Conservation (phyloP, 495 filamentous ascomycete genomes). For the Parachaetomium inaequale region DNA sequence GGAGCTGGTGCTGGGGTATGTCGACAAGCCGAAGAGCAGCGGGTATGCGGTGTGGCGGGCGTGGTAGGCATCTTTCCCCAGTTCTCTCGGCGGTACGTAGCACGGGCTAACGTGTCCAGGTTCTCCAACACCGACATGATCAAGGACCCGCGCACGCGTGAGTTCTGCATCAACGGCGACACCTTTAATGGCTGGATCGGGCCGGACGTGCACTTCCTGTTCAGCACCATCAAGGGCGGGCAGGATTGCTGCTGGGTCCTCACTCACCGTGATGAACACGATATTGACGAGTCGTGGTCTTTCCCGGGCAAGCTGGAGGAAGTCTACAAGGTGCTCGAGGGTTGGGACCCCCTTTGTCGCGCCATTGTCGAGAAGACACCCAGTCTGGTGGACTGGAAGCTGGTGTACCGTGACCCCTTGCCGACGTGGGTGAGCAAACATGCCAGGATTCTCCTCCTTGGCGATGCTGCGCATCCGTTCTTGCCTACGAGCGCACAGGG, state of each 20-base stretch:
- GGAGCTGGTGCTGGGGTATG: slow-evolving; percentile 56
- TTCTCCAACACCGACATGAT: slow-evolving; percentile 60
- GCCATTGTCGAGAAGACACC: slow-evolving; percentile 60
- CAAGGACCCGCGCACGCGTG: slow-evolving; percentile 51
- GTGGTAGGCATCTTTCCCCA: slow-evolving; percentile 34
- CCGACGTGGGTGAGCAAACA: slow-evolving; percentile 59
- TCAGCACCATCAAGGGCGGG: slow-evolving; percentile 56
- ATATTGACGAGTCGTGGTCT: slow-evolving; percentile 60
- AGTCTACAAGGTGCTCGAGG: slow-evolving; percentile 55
- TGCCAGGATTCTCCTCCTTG: slow-evolving; percentile 54
- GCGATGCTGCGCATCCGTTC: slow-evolving; percentile 64
- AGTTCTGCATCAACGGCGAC: slow-evolving; percentile 60
- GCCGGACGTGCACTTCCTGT: slow-evolving; percentile 58
- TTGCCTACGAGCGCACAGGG: slow-evolving; percentile 61
- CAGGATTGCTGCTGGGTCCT: slow-evolving; percentile 64
- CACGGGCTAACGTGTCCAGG: slow-evolving; percentile 27
- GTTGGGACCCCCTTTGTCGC: slow-evolving; percentile 58
- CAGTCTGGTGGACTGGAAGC: slow-evolving; percentile 60
- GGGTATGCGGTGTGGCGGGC: slow-evolving; percentile 59
- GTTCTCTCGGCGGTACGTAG: background rate
- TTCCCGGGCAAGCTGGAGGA: slow-evolving; percentile 57
- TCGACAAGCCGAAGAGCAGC: slow-evolving; percentile 56
- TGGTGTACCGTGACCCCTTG: slow-evolving; percentile 63
- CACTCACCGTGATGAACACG: slow-evolving; percentile 56
- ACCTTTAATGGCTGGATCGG: slow-evolving; percentile 61